A percentile compares a stretch with the other conserved stretches of the same genome.
Evolutionary conservation across 148 eudicot genomes (phyloP).

Genomic region (Nyssa sinensis): DNA sequence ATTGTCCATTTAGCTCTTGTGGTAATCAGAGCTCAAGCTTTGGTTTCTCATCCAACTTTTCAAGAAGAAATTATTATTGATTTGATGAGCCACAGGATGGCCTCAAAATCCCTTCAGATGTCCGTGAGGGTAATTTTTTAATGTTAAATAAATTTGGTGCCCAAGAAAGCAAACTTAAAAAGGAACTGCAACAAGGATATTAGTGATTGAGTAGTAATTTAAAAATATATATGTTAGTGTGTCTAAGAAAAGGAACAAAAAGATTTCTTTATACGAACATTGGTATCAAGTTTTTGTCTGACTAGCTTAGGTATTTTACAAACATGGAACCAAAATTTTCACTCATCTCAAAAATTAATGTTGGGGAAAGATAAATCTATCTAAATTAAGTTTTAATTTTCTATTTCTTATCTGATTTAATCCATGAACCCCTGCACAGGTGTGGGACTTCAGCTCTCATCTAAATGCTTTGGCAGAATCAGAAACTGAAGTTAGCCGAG

Average conservation of each 20-base stretch:
- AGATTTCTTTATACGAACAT: neutral
- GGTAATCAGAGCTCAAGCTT: neutral
- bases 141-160: too few species aligned
- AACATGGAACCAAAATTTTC: neutral
- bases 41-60: too few species aligned
- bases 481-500: conserved; percentile 36
- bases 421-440: conserved; percentile 32
- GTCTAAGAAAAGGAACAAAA: neutral
- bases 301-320: neutral
- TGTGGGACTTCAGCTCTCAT: conserved; percentile 87
- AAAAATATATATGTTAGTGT: neutral
- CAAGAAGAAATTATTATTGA: neutral
- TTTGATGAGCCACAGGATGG: neutral
- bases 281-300: neutral
- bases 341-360: neutral
- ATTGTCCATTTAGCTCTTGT: neutral
- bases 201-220: neutral
- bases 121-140: too few species aligned
- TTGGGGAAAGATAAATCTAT: neutral
- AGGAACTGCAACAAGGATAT: neutral
- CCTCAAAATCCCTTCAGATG: neutral
- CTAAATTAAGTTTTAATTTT: neutral
- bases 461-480: conserved; percentile 71
- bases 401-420: neutral
- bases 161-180: too few species aligned